phyloP scores from a whole-genome alignment of 208 protist species.

The Trypanosoma congolense region DNA sequence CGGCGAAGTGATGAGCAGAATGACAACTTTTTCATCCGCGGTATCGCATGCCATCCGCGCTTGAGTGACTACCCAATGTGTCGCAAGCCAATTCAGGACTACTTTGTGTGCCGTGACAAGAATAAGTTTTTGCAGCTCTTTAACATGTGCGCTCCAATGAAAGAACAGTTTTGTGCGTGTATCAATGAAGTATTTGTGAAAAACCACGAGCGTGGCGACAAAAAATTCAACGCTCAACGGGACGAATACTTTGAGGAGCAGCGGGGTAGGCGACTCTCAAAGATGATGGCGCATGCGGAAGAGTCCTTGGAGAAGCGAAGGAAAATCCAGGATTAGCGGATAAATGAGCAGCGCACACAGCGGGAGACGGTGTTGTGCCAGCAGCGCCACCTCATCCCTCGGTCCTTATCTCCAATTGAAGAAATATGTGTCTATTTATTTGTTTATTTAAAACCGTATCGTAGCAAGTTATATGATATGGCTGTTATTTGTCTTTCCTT shows the following conservation, averaged over 20 bases:
- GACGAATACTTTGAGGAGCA: conserved; percentile 62
- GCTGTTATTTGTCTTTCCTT: conserved; percentile 4
- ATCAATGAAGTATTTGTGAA: conserved; percentile 84
- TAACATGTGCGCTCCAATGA: conserved; percentile 76
- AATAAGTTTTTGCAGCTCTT: conserved; percentile 65
- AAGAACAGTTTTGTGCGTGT: conserved; percentile 81
- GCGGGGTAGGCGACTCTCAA: conserved; percentile 47
- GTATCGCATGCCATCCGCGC: conserved; percentile 66
- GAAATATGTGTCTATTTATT: too few relatives aligned
- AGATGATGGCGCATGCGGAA: conserved; percentile 55
- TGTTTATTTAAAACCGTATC: conserved; percentile 7
- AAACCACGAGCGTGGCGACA: conserved; percentile 71
- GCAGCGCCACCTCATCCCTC: neutral
- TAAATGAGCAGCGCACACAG: neutral
- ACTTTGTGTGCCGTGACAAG: conserved; percentile 76
- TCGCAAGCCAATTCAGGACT: conserved; percentile 75
- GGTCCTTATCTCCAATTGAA: neutral
- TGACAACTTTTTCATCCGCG: conserved; percentile 81
- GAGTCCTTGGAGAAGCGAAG: conserved; percentile 53
- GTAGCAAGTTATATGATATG: conserved; percentile 4
- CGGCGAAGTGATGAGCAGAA: conserved; percentile 44
- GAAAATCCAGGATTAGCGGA: conserved; percentile 62
- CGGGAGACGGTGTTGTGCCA: neutral
- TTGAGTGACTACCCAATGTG: conserved; percentile 85
- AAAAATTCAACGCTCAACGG: conserved; percentile 71